Percentiles rank a stretch among this genome's conserved stretches.
Evolutionary conservation across 352 stramenopile genomes (phyloP).

Genomic region (Pythium dissotocum): DNA sequence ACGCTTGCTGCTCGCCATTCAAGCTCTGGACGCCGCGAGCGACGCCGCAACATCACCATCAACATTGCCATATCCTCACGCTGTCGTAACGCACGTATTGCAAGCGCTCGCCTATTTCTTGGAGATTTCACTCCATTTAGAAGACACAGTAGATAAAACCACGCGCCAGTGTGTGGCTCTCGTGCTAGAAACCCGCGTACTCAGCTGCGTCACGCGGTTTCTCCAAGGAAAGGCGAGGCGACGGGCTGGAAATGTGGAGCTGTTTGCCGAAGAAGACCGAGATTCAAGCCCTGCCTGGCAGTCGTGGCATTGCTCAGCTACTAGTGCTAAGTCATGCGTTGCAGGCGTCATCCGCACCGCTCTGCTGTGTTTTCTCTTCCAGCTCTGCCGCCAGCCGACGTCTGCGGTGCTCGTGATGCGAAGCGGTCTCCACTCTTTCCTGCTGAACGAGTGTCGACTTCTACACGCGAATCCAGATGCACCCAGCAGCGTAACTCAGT

Average conservation of each 20-base stretch:
- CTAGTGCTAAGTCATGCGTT: neutral
- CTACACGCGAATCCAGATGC: neutral
- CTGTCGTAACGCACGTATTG: constrained; percentile 2
- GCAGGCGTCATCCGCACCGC: constrained; percentile 8
- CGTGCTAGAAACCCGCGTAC: constrained; percentile 23
- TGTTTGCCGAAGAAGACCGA: neutral
- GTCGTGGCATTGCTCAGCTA: constrained; percentile 10
- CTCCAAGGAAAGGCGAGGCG: neutral
- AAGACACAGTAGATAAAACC: neutral
- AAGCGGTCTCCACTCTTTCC: constrained; percentile 40
- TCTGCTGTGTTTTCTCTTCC: constrained; percentile 43
- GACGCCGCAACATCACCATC: neutral
- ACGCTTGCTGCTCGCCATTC: constrained; percentile 43
- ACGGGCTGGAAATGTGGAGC: neutral
- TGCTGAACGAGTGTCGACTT: constrained; percentile 38
- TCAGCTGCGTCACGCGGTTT: constrained; percentile 28
- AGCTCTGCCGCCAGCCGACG: constrained; percentile 34
- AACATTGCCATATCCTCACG: neutral
- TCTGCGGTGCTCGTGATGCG: constrained; percentile 40
- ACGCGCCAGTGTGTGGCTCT: constrained; percentile 2
- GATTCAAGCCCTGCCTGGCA: constrained; percentile 3
- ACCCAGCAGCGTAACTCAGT: neutral
- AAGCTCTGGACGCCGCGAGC: constrained; percentile 34
- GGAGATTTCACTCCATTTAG: constrained; percentile 9
- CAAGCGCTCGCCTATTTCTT: constrained; percentile 21